A percentile compares a stretch with the other conserved stretches of the same genome.
These are phyloP conservation scores for Stephanocyclus meneghinianus DNA, from an alignment of 352 stramenopile species.

Conservation along the genomic window DNA sequence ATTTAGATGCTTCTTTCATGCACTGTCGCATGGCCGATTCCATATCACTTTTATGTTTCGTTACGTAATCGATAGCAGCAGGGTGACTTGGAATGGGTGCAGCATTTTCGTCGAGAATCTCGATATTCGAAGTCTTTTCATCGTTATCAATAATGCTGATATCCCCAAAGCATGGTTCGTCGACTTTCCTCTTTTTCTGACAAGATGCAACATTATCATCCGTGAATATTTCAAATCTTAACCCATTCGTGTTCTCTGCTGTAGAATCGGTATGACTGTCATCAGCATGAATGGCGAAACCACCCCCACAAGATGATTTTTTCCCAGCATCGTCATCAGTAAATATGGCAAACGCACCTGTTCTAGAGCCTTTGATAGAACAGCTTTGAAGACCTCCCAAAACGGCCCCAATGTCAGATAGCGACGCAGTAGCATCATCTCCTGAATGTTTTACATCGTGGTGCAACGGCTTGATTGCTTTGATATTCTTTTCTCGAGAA, in stretches of 20 bases:
- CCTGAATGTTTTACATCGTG: constrained; percentile 3
- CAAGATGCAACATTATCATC: constrained; percentile 20
- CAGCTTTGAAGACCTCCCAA: constrained; percentile 38
- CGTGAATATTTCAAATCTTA: constrained; percentile 46
- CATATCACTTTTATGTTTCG: constrained; percentile 32
- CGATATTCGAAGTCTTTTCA: constrained; percentile 38
- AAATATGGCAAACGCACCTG: neutral
- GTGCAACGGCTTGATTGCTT: neutral
- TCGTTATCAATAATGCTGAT: constrained; percentile 45
- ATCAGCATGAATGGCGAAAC: constrained; percentile 30
- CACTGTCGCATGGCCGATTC: constrained; percentile 44
- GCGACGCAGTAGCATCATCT: constrained; percentile 61
- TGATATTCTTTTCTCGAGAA: neutral
- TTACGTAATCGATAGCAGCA: constrained; percentile 34
- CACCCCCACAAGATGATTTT: neutral
- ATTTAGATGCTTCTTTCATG: constrained; percentile 28
- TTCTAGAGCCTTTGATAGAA: neutral
- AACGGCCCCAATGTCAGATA: constrained; percentile 60
- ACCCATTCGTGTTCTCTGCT: neutral
- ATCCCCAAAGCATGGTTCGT: constrained; percentile 41
- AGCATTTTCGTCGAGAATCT: constrained; percentile 27
- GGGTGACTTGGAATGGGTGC: neutral
- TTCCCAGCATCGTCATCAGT: neutral
- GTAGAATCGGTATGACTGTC: neutral
- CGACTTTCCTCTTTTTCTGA: constrained; percentile 33